Evolutionary conservation across 2,329 filamentous ascomycete genomes (phyloP), one percentile per base, ranked within the genome.

Genomic region (Colletotrichum sp.): DNA sequence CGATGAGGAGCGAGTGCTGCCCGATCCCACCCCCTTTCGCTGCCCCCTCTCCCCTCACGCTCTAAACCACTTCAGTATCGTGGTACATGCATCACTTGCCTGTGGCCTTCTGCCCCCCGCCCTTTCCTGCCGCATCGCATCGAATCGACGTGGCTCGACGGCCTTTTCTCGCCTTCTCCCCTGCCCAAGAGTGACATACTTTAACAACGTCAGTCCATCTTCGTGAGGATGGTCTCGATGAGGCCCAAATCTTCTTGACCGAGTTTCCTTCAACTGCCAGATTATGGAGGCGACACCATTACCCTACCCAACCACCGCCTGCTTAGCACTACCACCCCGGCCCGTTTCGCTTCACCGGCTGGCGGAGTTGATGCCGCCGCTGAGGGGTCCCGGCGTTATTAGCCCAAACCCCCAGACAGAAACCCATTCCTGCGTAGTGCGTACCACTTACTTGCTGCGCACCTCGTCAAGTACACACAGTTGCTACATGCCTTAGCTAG

Each of bases 361-460:
- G 74, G 74, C 74, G 74, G 74, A 76, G 74, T 74, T 26, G 73
- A 76, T 69, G 74, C 74, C 71, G 74, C 64, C 74, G 64, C 64
- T 57, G 70, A 76, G 74, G 43, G 70, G 74, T 36, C 73, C 74
- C 63, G 74, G 74, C 74, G 74, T 39, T 34, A 26, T 21, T 76
- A 65, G 70, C 71, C 48, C 57, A 48, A 43, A 68, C 48, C n/a
- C n/a, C 52, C 55, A 52, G 36, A 61, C 30, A 32, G 30, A 63
- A 63, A 32, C 26, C 57, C 57, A 60, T 18, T n/a, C 57, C 21
- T 30, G 28, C 24, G 43, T 52, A 13, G 26, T 30, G 28, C 24
- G 43, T 52, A 13, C 57, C 36, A 39, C 36, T 39, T 60, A 6
- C 30, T 14, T n/a, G 7, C 30, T 34, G 30, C 61, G 61, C 32